A percentile compares a stretch with the other conserved stretches of the same genome.
phyloP scores from a whole-genome alignment of 2,329 filamentous ascomycete genomes.

The Byssochlamys sp. region DNA sequence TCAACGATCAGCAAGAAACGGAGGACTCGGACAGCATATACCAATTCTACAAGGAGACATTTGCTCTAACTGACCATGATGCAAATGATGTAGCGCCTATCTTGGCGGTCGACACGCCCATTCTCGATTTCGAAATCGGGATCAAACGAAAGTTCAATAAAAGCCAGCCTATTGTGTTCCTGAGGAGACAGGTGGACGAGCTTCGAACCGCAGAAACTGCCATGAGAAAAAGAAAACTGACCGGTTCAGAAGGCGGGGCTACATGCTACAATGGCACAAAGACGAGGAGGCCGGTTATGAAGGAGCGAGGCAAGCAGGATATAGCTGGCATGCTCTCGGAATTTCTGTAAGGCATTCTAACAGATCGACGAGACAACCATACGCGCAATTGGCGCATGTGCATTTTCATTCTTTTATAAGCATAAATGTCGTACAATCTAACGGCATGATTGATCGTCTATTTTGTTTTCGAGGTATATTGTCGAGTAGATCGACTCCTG shows the following conservation, averaged over 20 bases:
- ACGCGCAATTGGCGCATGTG: neutral
- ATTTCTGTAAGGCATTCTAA: conserved; percentile 13
- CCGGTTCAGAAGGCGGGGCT: neutral
- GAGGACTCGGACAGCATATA: conserved; percentile 7
- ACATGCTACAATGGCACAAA: neutral
- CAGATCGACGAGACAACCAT: neutral
- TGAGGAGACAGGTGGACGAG: conserved; percentile 1
- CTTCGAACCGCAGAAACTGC: neutral
- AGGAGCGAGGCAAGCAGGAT: conserved; percentile 14
- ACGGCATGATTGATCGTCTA: too few species aligned
- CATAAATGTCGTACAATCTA: neutral
- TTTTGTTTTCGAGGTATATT: neutral
- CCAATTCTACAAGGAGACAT: conserved; percentile 9
- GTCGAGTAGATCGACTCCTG: too few species aligned
- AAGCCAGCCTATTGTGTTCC: conserved; percentile 3
- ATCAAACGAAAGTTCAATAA: conserved; percentile 1
- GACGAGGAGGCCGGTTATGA: conserved; percentile 16
- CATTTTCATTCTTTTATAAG: neutral
- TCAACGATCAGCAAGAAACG: neutral
- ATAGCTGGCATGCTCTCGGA: conserved; percentile 21
- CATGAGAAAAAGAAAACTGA: conserved; percentile 4
- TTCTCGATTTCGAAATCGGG: conserved; percentile 19
- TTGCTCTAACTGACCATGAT: neutral
- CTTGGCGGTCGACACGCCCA: conserved; percentile 7
- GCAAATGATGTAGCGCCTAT: neutral